These are phyloP conservation scores for Psilocybe tampanensis DNA, from an alignment of 768 basidiomycete species.

Conservation along the genomic window DNA sequence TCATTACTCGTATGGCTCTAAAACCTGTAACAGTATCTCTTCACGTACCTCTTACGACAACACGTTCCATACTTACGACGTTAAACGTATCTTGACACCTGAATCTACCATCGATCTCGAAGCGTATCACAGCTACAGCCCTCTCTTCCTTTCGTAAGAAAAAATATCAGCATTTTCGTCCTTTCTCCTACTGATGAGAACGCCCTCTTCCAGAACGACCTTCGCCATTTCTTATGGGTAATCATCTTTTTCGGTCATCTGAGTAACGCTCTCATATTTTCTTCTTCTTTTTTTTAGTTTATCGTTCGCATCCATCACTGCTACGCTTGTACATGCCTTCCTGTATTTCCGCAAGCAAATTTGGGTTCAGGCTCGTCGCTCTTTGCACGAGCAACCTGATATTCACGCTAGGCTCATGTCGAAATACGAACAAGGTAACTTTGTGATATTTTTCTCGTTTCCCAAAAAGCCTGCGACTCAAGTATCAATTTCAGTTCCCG, in stretches of 20 bases:
- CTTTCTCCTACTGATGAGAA: neutral
- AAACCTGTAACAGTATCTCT: conserved; percentile 43
- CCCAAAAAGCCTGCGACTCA: neutral
- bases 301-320: conserved; percentile 76
- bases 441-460: neutral
- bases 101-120: conserved; percentile 54
- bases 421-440: conserved; percentile 52
- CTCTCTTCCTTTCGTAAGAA: conserved; percentile 56
- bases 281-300: conserved; percentile 30
- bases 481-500: conserved; percentile 45
- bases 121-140: conserved; percentile 56
- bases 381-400: conserved; percentile 77
- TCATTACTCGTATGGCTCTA: neutral
- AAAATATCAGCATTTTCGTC: neutral
- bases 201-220: conserved; percentile 38
- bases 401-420: conserved; percentile 83
- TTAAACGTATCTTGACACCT: conserved; percentile 51
- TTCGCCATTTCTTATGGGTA: conserved; percentile 77
- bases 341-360: conserved; percentile 79
- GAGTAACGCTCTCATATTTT: neutral
- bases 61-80: conserved; percentile 55
- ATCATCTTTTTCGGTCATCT: neutral
- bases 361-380: conserved; percentile 64
- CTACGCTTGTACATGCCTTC: conserved; percentile 67
- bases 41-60: conserved; percentile 66